Evolutionary conservation across 2,329 filamentous ascomycete genomes (phyloP).

Genomic region (Talaromyces funiculosus): DNA sequence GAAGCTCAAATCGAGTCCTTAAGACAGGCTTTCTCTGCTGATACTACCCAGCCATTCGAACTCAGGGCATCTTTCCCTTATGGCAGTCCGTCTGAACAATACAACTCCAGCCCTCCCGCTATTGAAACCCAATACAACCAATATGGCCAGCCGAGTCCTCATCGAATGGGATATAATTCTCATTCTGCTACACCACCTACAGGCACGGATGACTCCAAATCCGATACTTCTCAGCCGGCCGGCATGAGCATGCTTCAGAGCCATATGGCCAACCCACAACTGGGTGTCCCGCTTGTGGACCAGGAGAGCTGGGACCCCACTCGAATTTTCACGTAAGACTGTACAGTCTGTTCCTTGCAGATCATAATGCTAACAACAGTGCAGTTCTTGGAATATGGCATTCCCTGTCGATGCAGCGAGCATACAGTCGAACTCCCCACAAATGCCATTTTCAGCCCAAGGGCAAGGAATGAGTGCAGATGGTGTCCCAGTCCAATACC

Average conservation of each 20-base stretch:
- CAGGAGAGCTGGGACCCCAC: conserved; percentile 78
- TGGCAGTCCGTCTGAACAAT: conserved; percentile 65
- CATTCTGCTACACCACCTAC: conserved; percentile 75
- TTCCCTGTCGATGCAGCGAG: conserved; percentile 65
- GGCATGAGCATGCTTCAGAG: conserved; percentile 45
- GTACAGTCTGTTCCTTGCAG: not conserved
- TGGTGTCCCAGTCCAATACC: conserved; percentile 27
- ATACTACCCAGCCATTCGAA: conserved; percentile 77
- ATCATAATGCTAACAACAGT: not conserved
- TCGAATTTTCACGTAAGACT: conserved; percentile 79
- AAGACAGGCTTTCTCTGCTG: conserved; percentile 83
- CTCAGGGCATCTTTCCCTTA: conserved; percentile 84
- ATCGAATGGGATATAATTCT: conserved; percentile 46
- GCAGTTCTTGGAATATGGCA: conserved; percentile 88
- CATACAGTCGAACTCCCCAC: conserved; percentile 36
- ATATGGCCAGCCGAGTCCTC: conserved; percentile 44
- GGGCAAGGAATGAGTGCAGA: conserved; percentile 24
- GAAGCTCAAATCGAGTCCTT: conserved; percentile 84
- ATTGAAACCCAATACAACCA: conserved; percentile 48
- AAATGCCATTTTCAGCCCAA: conserved; percentile 33
- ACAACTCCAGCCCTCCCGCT: conserved; percentile 58
- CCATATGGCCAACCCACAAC: conserved; percentile 35
- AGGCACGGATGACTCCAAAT: conserved; percentile 66
- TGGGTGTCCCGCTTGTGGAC: conserved; percentile 55
- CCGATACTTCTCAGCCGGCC: conserved; percentile 69